Percentiles rank a stretch among this genome's conserved stretches.
Evolutionary conservation across 106 monocot species (phyloP).

Genomic region (Posidonia australis): DNA sequence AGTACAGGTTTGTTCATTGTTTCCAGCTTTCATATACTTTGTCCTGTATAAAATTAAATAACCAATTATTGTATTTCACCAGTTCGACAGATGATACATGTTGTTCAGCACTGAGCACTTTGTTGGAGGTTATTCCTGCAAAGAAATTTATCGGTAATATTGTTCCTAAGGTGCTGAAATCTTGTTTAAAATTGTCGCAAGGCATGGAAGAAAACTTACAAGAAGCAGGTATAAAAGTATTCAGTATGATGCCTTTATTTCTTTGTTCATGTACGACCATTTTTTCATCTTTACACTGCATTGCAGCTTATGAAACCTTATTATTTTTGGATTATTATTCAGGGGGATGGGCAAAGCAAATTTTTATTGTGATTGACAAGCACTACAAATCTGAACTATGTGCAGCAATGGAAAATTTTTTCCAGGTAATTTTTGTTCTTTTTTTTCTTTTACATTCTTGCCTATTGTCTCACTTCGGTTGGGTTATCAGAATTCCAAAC

Average conservation of each 20-base stretch:
- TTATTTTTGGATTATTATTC: conserved; percentile 2
- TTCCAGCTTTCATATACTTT: not conserved
- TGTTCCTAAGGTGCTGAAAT: conserved; percentile 44
- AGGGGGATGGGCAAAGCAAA: conserved; percentile 52
- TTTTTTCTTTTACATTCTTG: not conserved
- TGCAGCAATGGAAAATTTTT: conserved; percentile 43
- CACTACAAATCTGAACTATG: conserved; percentile 52
- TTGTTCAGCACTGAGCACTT: conserved; percentile 21
- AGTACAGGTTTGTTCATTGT: conserved; percentile 35
- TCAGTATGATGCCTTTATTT: not conserved
- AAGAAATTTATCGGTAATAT: conserved; percentile 37
- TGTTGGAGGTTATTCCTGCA: conserved; percentile 40
- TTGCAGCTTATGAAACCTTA: not conserved
- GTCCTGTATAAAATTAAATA: conserved; percentile 7
- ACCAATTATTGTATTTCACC: conserved; percentile 7
- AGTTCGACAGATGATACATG: conserved; percentile 52
- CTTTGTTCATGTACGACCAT: too few relatives aligned
- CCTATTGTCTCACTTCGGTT: conserved; percentile 5
- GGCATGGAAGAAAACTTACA: conserved; percentile 18
- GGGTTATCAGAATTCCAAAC: conserved; percentile 29
- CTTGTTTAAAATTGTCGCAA: conserved; percentile 31
- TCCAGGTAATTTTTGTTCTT: conserved; percentile 35
- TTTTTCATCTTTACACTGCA: not conserved
- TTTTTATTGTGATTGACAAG: conserved; percentile 37
- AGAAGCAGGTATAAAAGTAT: conserved; percentile 46